Evolutionary conservation across 2,329 filamentous ascomycete species (phyloP).

Genomic region (Lachnellula hyalina): DNA sequence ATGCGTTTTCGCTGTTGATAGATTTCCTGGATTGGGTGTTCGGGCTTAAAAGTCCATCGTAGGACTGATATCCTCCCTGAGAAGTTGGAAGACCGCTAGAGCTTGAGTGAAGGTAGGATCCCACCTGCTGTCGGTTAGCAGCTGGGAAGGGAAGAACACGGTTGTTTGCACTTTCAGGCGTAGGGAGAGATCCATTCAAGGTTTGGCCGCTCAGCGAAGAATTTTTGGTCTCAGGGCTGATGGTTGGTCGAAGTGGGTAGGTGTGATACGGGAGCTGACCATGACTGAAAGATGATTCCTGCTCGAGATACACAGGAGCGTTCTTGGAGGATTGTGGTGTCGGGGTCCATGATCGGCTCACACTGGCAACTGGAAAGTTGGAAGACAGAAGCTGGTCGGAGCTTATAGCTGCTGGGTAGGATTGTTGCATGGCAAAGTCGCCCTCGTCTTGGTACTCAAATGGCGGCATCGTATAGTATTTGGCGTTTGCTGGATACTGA

Average conservation of each 20-base stretch:
- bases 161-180: constrained; percentile 17
- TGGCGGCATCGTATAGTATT: constrained; percentile 14
- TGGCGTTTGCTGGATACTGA: constrained; percentile 13
- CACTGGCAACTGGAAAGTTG: constrained; percentile 8
- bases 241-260: constrained; percentile 17
- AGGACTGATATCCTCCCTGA: constrained; percentile 13
- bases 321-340: constrained; percentile 14
- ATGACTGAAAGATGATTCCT: constrained; percentile 16
- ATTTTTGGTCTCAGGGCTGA: constrained; percentile 18
- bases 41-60: constrained; percentile 8
- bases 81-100: constrained; percentile 7
- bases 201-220: constrained; percentile 7
- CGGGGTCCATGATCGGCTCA: constrained; percentile 16
- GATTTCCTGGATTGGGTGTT: constrained; percentile 1
- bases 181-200: constrained; percentile 14
- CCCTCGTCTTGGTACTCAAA: constrained; percentile 25
- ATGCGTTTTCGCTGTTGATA: constrained; percentile 8
- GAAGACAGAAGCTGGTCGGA: constrained; percentile 14
- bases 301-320: constrained; percentile 15
- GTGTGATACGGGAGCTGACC: constrained; percentile 16
- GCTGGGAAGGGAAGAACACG: constrained; percentile 25
- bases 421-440: constrained; percentile 20
- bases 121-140: constrained; percentile 12
- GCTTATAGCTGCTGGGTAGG: constrained; percentile 2
- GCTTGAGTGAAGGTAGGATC: constrained; percentile 11